These are phyloP conservation scores for Neurospora hispaniola DNA, from an alignment of 495 filamentous ascomycete genomes.

Conservation along the genomic window DNA sequence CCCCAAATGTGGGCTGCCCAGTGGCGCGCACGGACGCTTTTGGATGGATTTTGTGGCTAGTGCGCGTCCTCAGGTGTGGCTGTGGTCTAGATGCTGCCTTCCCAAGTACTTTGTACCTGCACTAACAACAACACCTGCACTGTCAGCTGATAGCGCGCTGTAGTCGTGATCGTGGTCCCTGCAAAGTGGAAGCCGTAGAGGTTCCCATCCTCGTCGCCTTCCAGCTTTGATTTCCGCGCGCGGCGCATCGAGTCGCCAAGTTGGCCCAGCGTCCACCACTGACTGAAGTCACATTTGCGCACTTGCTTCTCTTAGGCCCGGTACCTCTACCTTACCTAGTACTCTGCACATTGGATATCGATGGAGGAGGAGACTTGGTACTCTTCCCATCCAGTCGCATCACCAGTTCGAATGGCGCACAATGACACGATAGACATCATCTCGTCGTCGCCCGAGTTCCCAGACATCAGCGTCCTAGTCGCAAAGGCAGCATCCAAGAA, in stretches of 20 bases:
- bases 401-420: constrained; percentile 20
- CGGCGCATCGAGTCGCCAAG: background rate
- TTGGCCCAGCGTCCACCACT: background rate
- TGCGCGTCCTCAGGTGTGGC: background rate
- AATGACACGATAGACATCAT: constrained; percentile 21
- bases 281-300: background rate
- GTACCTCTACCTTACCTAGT: too few species aligned
- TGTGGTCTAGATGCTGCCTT: background rate
- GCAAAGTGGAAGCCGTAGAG: background rate
- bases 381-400: constrained; percentile 24
- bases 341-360: too few species aligned
- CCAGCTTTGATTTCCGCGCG: background rate
- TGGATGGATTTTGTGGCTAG: background rate
- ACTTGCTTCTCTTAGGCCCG: too few species aligned
- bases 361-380: background rate
- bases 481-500: constrained; percentile 19
- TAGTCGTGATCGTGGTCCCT: constrained; percentile 1
- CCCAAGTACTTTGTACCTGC: background rate
- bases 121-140: constrained; percentile 4
- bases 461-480: constrained; percentile 30
- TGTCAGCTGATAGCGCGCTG: constrained; percentile 19
- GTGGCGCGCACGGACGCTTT: constrained; percentile 5
- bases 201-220: background rate
- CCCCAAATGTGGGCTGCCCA: constrained; percentile 12
- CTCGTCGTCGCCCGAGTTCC: constrained; percentile 39